Conservation (phyloP, 2,329 filamentous ascomycete genomes). For the Aaosphaeria pasadenensis region DNA sequence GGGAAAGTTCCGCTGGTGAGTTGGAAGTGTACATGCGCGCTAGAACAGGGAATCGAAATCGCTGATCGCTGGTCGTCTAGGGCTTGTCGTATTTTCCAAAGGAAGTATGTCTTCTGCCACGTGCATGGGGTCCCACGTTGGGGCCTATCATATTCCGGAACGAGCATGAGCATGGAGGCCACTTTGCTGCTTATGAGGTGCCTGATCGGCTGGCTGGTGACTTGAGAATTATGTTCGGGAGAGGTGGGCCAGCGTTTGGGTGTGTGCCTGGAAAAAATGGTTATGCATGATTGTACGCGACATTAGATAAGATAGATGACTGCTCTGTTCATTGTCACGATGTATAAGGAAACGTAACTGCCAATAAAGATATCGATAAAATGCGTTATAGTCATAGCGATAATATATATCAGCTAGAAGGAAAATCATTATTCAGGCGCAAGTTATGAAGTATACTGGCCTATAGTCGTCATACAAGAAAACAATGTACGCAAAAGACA, state of each 20-base stretch:
- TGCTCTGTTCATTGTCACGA: too few species aligned
- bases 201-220: conserved; percentile 52
- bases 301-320: too few species aligned
- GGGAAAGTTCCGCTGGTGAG: not conserved
- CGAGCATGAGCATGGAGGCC: conserved; percentile 45
- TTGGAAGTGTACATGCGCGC: not conserved
- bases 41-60: not conserved
- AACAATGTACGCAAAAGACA: too few species aligned
- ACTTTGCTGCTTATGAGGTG: conserved; percentile 58
- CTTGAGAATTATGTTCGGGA: conserved; percentile 45
- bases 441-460: too few species aligned
- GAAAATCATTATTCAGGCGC: too few species aligned
- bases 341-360: too few species aligned
- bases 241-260: conserved; percentile 1
- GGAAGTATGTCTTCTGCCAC: not conserved
- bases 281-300: too few species aligned
- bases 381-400: too few species aligned
- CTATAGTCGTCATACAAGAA: too few species aligned
- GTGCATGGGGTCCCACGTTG: not conserved
- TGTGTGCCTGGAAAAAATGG: not conserved
- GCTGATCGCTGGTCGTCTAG: not conserved
- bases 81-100: conserved; percentile 1
- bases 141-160: conserved; percentile 10
- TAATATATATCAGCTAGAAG: too few species aligned
- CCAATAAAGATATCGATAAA: too few species aligned